Evolutionary conservation across 2,329 filamentous ascomycete genomes (phyloP).

Genomic region (Simplicillium aogashimaense): DNA sequence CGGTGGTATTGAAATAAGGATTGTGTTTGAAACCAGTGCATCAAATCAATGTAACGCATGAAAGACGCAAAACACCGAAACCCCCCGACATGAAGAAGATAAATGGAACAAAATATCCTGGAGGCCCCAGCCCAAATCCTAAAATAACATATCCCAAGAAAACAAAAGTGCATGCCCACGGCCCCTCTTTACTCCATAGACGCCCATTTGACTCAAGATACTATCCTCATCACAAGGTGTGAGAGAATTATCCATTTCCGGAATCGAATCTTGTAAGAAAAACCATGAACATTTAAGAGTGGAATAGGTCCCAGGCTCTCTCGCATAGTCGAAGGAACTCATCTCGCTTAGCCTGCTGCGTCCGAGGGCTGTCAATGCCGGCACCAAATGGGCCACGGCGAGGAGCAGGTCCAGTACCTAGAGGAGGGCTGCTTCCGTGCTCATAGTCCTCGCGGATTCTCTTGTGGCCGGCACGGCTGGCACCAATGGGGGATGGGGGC

Average conservation of each 20-base stretch:
- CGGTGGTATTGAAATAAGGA: no score
- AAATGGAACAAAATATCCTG: no score
- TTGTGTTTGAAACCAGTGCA: no score
- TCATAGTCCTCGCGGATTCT: constrained; percentile 86
- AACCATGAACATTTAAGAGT: constrained; percentile 51
- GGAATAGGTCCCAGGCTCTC: constrained; percentile 92
- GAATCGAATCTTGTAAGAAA: constrained; percentile 4
- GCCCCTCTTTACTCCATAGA: no score
- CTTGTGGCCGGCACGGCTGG: constrained; percentile 43
- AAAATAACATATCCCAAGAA: neutral
- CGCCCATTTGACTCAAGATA: no score
- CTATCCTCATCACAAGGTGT: no score
- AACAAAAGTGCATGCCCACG: neutral
- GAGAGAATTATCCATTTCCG: neutral
- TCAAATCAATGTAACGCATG: neutral
- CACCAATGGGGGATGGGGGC: constrained; percentile 65
- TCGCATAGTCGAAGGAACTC: constrained; percentile 83
- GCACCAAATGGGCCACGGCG: constrained; percentile 67
- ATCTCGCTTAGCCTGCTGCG: constrained; percentile 77
- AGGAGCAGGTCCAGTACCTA: constrained; percentile 60
- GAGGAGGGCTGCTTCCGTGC: constrained; percentile 77
- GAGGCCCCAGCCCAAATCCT: no score
- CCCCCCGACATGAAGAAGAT: neutral
- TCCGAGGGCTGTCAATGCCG: constrained; percentile 74
- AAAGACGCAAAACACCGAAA: neutral